These are phyloP conservation scores for Mortierella sp. DNA, from an alignment of 371 early-diverging fungal species.

Conservation along the genomic window DNA sequence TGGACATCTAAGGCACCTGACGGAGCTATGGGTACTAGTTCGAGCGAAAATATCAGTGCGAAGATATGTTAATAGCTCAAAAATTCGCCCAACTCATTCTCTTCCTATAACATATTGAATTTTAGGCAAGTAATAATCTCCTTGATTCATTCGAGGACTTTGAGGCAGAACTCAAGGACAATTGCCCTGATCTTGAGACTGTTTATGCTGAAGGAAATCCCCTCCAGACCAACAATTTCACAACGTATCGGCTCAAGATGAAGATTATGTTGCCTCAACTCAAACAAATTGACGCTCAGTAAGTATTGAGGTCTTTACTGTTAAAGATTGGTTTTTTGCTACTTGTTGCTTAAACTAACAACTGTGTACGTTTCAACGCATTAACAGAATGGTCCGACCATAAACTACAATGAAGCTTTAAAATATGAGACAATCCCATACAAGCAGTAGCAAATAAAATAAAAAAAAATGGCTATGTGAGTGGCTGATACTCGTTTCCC, in stretches of 20 bases:
- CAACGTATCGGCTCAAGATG: conserved; percentile 92
- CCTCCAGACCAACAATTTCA: conserved; percentile 78
- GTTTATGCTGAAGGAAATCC: conserved; percentile 98
- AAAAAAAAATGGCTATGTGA: no score
- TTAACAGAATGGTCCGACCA: conserved; percentile 14
- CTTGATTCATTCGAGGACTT: conserved; percentile 86
- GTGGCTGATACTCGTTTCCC: no score
- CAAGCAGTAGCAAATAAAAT: no score
- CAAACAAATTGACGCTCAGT: conserved; percentile 91
- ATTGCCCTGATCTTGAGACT: conserved; percentile 74
- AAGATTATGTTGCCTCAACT: conserved; percentile 88
- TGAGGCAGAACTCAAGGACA: conserved; percentile 74
- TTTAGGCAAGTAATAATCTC: conserved; percentile 83
- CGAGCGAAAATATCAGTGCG: background rate
- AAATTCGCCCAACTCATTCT: background rate
- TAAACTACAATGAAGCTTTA: background rate
- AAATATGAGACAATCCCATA: no score
- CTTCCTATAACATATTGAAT: background rate
- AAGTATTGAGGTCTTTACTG: conserved; percentile 3
- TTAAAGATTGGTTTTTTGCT: background rate
- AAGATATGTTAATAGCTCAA: background rate
- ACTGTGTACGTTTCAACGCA: background rate
- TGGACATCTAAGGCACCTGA: conserved; percentile 74
- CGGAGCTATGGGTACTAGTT: conserved; percentile 91
- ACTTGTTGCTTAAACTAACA: background rate